These are phyloP conservation scores for Calonectria honghensis DNA, from an alignment of 2,329 filamentous ascomycete species.

Conservation along the genomic window DNA sequence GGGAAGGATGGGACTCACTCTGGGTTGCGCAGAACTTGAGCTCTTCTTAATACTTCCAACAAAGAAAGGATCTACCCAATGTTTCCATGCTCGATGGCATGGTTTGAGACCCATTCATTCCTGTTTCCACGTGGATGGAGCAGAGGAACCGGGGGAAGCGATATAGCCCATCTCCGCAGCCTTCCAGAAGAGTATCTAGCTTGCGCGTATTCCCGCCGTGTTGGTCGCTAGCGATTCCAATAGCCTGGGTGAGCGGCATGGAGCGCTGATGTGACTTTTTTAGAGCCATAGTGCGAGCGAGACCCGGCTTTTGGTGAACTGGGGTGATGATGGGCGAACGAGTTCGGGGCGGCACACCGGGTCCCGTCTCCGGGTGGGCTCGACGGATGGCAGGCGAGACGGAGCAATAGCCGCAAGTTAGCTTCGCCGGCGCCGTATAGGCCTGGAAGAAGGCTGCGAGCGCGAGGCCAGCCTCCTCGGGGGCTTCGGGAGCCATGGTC, in stretches of 20 bases:
- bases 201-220: not conserved
- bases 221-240: conserved; percentile 13
- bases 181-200: conserved; percentile 30
- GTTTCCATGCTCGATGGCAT: conserved; percentile 8
- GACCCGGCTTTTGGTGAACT: not conserved
- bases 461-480: not conserved
- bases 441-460: not conserved
- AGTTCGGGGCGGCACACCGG: conserved; percentile 1
- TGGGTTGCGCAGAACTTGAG: not conserved
- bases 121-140: conserved; percentile 16
- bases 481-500: not conserved
- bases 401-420: conserved; percentile 18
- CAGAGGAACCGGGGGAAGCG: conserved; percentile 2
- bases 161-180: conserved; percentile 2
- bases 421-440: not conserved
- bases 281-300: not conserved
- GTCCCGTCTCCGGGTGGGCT: conserved; percentile 1
- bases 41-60: conserved; percentile 9
- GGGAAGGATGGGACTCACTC: not conserved
- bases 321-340: not conserved
- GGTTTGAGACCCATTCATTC: conserved; percentile 23
- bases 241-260: conserved; percentile 7
- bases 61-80: conserved; percentile 17
- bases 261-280: conserved; percentile 9
- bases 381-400: conserved; percentile 26